These are phyloP conservation scores for Diddensiella santjacobensis DNA, from an alignment of 805 yeast species.

Conservation along the genomic window DNA sequence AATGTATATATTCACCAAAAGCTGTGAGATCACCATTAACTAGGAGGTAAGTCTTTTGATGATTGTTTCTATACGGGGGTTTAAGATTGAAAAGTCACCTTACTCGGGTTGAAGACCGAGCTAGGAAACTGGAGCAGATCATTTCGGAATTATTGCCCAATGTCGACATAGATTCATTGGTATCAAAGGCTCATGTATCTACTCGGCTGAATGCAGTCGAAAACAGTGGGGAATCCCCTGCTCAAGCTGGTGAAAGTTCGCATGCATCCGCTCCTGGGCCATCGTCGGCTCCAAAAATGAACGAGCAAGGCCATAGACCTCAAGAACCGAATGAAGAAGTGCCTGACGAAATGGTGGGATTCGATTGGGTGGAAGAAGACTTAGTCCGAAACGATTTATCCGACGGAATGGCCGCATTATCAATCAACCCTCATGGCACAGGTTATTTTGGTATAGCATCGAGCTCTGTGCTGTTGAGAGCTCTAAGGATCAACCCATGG, in stretches of 20 bases:
- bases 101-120: conserved; percentile 66
- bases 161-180: conserved; percentile 41
- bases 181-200: conserved; percentile 23
- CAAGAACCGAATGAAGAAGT: conserved; percentile 32
- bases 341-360: conserved; percentile 49
- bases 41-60: conserved; percentile 42
- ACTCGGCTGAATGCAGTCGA: conserved; percentile 10
- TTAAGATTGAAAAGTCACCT: conserved; percentile 53
- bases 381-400: conserved; percentile 28
- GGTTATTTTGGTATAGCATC: conserved; percentile 69
- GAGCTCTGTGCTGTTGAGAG: conserved; percentile 51
- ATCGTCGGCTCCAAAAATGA: conserved; percentile 4
- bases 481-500: conserved; percentile 38
- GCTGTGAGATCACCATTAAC: conserved; percentile 77
- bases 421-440: conserved; percentile 47
- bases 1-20: conserved; percentile 74
- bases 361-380: conserved; percentile 58
- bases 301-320: conserved; percentile 24
- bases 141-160: conserved; percentile 44
- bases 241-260: conserved; percentile 1
- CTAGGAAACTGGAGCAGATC: conserved; percentile 44
- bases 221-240: conserved; percentile 9
- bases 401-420: conserved; percentile 67
- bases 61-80: too few relatives aligned
- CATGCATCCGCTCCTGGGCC: conserved; percentile 1